Conservation (phyloP, 83 land plant species). For the Larix sibirica region DNA sequence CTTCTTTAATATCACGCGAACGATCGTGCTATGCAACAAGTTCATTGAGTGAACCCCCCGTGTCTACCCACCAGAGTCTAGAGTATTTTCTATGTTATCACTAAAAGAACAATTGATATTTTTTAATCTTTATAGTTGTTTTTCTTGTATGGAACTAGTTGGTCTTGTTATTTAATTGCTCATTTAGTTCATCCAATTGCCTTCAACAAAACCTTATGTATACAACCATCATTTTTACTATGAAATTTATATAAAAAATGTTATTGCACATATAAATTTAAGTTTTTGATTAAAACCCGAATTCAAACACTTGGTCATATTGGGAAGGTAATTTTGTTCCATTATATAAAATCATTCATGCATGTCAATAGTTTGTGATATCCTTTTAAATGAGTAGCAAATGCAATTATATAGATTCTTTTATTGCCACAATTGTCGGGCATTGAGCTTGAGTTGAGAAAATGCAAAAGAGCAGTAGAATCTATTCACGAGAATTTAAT, state of each 20-base stretch:
- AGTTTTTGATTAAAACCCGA: too few relatives aligned
- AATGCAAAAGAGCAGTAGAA: constrained; percentile 63
- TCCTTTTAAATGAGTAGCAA: neutral
- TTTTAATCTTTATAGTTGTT: neutral
- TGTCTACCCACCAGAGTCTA: too few relatives aligned
- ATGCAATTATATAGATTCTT: neutral
- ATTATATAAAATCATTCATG: neutral
- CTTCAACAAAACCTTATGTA: neutral
- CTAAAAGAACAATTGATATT: neutral
- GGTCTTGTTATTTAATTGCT: neutral
- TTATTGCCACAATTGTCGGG: constrained; percentile 35
- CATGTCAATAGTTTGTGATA: neutral
- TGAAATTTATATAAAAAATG: neutral
- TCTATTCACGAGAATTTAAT: constrained; percentile 68
- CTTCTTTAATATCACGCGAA: too few relatives aligned
- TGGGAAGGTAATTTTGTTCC: neutral
- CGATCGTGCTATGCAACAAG: too few relatives aligned
- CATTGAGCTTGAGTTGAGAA: constrained; percentile 77
- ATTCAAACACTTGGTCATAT: too few relatives aligned
- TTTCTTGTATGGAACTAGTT: neutral
- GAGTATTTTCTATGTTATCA: neutral
- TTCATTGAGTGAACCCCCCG: too few relatives aligned
- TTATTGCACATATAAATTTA: too few relatives aligned
- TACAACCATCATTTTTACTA: neutral
- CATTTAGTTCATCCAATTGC: neutral